Base-by-base conservation (phyloP, 1,139 yeast genomes). In the Pneumocystis carinii region DNA sequence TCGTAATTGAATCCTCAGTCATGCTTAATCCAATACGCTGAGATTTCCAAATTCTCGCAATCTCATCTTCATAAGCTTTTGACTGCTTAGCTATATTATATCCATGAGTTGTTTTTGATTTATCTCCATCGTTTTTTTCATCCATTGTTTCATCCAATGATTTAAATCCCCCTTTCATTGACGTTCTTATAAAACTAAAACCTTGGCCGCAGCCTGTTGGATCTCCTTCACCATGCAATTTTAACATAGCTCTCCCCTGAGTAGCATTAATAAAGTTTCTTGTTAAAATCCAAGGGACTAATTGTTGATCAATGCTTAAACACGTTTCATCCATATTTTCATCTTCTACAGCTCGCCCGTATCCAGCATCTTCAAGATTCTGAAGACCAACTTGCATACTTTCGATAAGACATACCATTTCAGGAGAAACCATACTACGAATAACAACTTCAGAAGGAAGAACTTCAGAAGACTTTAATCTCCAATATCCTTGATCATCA, bases 181-280 rank as follows among this genome's bases (percentile, higher is more conserved):
- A 88, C 0, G 96, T 88, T 67, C 90, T 81, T 68, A 90, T 78
- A 69, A 90, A 87, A n/a, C 96, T 88, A 69, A 87, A 87, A 0
- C 94, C 96, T 67, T 88, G 86, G 0, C 96, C 95, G 67, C 87
- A 83, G 41, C 96, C 96, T 0, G 96, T 85, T 1, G 96, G 96
- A 73, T 92, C 98, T 62, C 97, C 98, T 66, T 86, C 94, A n/a
- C 97, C 97, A 71, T 89, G 90, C 56, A 94, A 81, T 71, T 90
- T 97, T 60, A 94, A 79, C 97, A 92, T 92, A 0, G 97, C 94
- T 70, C 95, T 90, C 64, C 97, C 94, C 72, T 90, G 97, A 41
- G 96, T 90, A 6, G 98, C 95, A 72, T 85, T 87, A 66, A 90
- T 83, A 71, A 94, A 94, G 73, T 92, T 94, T 66, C 90, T 80